These are phyloP conservation scores for Rhododendron ovatum DNA, from an alignment of 148 eudicot genomes.

Conservation along the genomic window DNA sequence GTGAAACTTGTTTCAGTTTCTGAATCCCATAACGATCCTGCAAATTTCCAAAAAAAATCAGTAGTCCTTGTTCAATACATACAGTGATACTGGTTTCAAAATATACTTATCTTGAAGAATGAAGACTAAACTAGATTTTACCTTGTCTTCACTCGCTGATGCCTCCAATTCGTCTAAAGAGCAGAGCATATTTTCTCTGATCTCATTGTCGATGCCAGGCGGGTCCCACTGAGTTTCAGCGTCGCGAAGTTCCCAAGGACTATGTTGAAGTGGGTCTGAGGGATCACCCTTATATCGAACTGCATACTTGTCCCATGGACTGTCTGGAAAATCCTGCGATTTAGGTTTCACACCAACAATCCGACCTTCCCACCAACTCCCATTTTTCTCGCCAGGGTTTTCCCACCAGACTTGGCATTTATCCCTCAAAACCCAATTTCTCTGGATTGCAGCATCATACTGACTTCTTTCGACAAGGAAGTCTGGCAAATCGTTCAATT, in stretches of 20 bases:
- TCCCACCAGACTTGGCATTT: conserved; percentile 99
- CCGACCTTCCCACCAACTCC: conserved; percentile 97
- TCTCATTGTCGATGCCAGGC: conserved; percentile 60
- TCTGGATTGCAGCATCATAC: conserved; percentile 68
- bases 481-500: conserved; percentile 72
- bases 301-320: conserved; percentile 85
- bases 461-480: conserved; percentile 83
- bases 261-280: conserved; percentile 56
- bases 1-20: conserved; percentile 68
- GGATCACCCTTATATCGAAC: conserved; percentile 81
- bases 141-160: conserved; percentile 63
- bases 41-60: conserved; percentile 8
- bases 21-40: conserved; percentile 85
- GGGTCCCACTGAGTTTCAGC: conserved; percentile 68
- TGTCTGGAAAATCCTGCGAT: conserved; percentile 75
- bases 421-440: conserved; percentile 78
- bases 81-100: neutral
- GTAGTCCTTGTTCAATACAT: neutral
- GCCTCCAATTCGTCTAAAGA: conserved; percentile 54
- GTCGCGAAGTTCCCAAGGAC: conserved; percentile 98
- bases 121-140: conserved; percentile 17
- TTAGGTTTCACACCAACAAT: conserved; percentile 60
- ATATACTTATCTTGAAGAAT: neutral
- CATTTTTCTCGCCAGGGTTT: conserved; percentile 70
- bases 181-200: conserved; percentile 45